These are phyloP conservation scores for Globisporangium paddicum DNA, from an alignment of 352 stramenopile genomes.

Conservation along the genomic window DNA sequence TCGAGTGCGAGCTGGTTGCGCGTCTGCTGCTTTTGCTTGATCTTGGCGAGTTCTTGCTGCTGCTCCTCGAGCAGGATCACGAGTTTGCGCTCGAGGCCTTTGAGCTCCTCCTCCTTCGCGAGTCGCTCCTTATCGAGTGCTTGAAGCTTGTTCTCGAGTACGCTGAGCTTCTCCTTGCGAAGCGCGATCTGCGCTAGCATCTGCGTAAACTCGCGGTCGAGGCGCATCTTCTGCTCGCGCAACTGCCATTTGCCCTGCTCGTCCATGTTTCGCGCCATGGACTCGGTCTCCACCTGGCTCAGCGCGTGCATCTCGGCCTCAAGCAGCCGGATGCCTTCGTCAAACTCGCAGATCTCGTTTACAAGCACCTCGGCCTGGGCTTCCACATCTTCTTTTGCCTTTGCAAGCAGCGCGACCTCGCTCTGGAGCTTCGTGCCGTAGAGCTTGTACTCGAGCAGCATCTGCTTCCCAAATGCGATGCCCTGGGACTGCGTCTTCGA, in stretches of 20 bases:
- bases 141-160: conserved; percentile 85
- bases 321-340: conserved; percentile 87
- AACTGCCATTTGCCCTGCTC: conserved; percentile 85
- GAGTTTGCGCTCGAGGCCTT: conserved; percentile 91
- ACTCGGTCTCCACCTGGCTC: conserved; percentile 89
- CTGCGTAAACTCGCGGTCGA: conserved; percentile 93
- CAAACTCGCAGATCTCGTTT: conserved; percentile 93
- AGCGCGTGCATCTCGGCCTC: conserved; percentile 93
- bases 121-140: conserved; percentile 83
- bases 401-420: conserved; percentile 88
- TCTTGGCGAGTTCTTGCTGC: conserved; percentile 87
- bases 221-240: conserved; percentile 91
- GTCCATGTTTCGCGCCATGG: conserved; percentile 65
- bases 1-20: conserved; percentile 48
- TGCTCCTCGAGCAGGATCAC: conserved; percentile 94
- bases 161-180: conserved; percentile 84
- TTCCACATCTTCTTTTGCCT: conserved; percentile 89
- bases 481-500: conserved; percentile 91
- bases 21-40: conserved; percentile 50
- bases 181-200: conserved; percentile 93
- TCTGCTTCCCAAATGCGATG: conserved; percentile 94
- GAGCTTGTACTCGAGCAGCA: conserved; percentile 95
- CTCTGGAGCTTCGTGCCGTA: conserved; percentile 93
- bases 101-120: conserved; percentile 92
- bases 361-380: conserved; percentile 86